Percentiles rank a stretch among this genome's conserved stretches.
Conservation (phyloP, 2,329 filamentous ascomycete genomes). For the Amphichorda felina region DNA sequence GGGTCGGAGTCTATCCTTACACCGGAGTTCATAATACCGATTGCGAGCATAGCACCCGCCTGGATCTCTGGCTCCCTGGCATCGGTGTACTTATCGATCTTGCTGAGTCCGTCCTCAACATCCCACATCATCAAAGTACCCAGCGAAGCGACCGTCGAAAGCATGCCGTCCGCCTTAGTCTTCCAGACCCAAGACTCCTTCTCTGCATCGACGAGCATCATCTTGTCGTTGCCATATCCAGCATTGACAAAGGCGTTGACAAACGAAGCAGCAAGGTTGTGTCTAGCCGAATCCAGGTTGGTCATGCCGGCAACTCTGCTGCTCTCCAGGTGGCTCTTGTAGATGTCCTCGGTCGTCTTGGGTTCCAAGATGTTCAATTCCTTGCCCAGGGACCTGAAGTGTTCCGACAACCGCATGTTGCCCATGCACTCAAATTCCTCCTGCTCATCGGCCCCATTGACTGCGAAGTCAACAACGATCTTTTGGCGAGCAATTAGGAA, state of each 20-base stretch:
- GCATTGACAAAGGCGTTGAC: conserved; percentile 97
- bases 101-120: conserved; percentile 80
- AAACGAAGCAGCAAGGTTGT: conserved; percentile 91
- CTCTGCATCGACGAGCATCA: conserved; percentile 86
- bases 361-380: conserved; percentile 95
- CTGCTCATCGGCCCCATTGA: conserved; percentile 45
- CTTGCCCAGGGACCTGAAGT: conserved; percentile 90
- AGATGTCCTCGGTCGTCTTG: conserved; percentile 96
- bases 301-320: conserved; percentile 86
- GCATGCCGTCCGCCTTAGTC: conserved; percentile 96
- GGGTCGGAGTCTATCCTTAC: conserved; percentile 84
- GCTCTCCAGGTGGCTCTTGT: conserved; percentile 97
- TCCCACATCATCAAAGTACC: conserved; percentile 92
- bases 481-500: conserved; percentile 88
- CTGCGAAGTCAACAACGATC: conserved; percentile 63
- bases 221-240: conserved; percentile 89
- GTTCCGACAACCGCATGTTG: conserved; percentile 77
- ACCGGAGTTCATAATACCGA: conserved; percentile 91
- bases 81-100: conserved; percentile 91
- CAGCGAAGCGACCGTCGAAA: conserved; percentile 88
- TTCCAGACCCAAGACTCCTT: conserved; percentile 98
- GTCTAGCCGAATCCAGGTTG: conserved; percentile 87
- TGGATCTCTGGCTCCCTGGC: conserved; percentile 69
- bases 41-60: conserved; percentile 83
- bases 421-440: conserved; percentile 74